Percentiles rank a stretch among this genome's conserved stretches.
Evolutionary conservation across 306 rosid genomes (phyloP).

Genomic region (Prosopis cineraria): DNA sequence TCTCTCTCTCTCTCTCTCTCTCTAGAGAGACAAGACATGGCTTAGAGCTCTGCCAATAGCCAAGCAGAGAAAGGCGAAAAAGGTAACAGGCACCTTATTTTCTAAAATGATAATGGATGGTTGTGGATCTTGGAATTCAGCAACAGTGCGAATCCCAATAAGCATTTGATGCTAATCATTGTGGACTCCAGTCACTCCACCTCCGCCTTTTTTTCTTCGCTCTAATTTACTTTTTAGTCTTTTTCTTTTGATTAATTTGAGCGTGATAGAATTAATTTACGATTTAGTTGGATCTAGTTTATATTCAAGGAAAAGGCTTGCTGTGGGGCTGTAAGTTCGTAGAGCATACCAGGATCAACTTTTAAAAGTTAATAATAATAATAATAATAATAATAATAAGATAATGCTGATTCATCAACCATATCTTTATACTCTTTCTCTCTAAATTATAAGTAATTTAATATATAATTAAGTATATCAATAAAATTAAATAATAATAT

Average conservation of each 20-base stretch:
- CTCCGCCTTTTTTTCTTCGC: not conserved
- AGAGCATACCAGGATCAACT: not conserved
- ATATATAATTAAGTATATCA: too few relatives aligned
- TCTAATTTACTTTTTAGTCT: not conserved
- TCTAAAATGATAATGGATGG: constrained; percentile 43
- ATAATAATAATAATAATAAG: too few relatives aligned
- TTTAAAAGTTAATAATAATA: too few relatives aligned
- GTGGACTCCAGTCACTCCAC: constrained; percentile 76
- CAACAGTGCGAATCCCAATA: constrained; percentile 98
- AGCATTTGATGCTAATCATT: constrained; percentile 99
- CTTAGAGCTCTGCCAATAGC: constrained; percentile 58
- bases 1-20: constrained; percentile 6
- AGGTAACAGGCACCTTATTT: not conserved
- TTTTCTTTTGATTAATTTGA: not conserved
- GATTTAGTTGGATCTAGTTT: not conserved
- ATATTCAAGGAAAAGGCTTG: not conserved
- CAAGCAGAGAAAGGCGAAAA: constrained; percentile 37
- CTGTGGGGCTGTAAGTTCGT: too few relatives aligned
- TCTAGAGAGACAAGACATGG: constrained; percentile 54
- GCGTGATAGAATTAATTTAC: not conserved
- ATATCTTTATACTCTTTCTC: too few relatives aligned
- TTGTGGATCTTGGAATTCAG: constrained; percentile 88
- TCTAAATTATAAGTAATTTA: too few relatives aligned
- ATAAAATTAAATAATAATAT: too few relatives aligned
- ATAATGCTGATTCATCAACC: too few relatives aligned